These are phyloP conservation scores for Penicillium sp. DNA, from an alignment of 2,329 filamentous ascomycete genomes.

Conservation along the genomic window DNA sequence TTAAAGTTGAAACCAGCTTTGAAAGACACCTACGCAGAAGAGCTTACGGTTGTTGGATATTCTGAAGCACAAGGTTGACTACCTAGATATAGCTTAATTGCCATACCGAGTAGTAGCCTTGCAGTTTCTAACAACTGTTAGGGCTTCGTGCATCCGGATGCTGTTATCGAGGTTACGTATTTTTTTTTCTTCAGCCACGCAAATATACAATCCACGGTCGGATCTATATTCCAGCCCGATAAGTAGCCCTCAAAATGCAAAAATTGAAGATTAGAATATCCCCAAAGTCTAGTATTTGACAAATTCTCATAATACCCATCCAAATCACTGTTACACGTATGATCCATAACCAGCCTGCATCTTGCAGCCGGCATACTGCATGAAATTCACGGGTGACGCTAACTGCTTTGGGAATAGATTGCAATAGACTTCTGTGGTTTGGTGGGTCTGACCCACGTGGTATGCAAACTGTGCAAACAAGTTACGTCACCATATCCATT, in stretches of 20 bases:
- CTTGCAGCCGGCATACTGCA: slow-evolving; percentile 17
- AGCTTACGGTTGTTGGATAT: background rate
- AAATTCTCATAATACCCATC: background rate
- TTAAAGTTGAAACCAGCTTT: background rate
- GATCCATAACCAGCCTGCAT: slow-evolving; percentile 16
- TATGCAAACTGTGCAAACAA: slow-evolving; percentile 20
- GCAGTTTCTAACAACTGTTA: no score
- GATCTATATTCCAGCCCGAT: background rate
- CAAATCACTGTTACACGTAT: background rate
- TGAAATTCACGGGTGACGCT: slow-evolving; percentile 14
- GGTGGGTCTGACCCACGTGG: slow-evolving; percentile 24
- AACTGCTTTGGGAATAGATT: slow-evolving; percentile 12
- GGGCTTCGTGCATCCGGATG: background rate
- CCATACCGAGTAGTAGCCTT: no score
- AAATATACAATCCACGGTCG: slow-evolving; percentile 1
- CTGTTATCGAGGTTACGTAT: background rate
- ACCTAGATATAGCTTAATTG: background rate
- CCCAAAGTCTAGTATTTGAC: background rate
- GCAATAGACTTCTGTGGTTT: slow-evolving; percentile 20
- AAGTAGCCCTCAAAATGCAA: background rate
- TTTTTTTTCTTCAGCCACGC: background rate
- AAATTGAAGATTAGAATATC: no score
- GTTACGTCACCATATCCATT: slow-evolving; percentile 8
- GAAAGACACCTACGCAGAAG: background rate
- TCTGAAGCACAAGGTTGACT: background rate